phyloP scores from a whole-genome alignment of 495 filamentous ascomycete species.

The Xylaria bambusicola region DNA sequence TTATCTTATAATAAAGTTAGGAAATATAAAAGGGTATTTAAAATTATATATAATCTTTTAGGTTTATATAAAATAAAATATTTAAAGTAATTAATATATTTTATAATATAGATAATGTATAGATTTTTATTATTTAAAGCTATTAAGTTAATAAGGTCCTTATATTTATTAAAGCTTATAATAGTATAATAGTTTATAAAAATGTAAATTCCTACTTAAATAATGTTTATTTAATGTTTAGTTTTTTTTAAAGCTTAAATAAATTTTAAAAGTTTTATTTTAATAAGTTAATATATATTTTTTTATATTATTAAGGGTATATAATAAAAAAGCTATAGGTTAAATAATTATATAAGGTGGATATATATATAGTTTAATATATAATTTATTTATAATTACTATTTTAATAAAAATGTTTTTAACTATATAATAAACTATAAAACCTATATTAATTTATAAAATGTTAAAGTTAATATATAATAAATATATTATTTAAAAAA shows the following conservation, averaged over 20 bases:
- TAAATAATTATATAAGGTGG: neutral
- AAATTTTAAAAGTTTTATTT: constrained; percentile 2
- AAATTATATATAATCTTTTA: constrained; percentile 10
- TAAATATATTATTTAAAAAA: neutral
- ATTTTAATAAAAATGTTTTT: neutral
- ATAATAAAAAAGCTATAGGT: neutral
- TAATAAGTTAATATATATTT: constrained; percentile 9
- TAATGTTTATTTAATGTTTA: neutral
- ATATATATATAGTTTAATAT: neutral
- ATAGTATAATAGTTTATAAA: neutral
- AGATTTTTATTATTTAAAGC: constrained; percentile 9
- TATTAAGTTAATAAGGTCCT: neutral
- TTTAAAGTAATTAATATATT: constrained; percentile 12
- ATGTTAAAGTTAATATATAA: constrained; percentile 9
- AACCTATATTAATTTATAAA: neutral
- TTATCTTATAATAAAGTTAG: neutral
- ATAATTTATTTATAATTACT: neutral
- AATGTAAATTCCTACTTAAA: neutral
- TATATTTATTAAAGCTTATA: neutral
- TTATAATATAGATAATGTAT: neutral
- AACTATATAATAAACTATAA: neutral
- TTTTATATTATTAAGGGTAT: neutral
- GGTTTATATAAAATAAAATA: constrained; percentile 9
- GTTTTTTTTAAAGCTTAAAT: neutral
- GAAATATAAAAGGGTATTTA: constrained; percentile 4